Evolutionary conservation across 176 grass and related monocot species (phyloP), one percentile per base, ranked within the genome.

Genomic region (Hordeum marinum): DNA sequence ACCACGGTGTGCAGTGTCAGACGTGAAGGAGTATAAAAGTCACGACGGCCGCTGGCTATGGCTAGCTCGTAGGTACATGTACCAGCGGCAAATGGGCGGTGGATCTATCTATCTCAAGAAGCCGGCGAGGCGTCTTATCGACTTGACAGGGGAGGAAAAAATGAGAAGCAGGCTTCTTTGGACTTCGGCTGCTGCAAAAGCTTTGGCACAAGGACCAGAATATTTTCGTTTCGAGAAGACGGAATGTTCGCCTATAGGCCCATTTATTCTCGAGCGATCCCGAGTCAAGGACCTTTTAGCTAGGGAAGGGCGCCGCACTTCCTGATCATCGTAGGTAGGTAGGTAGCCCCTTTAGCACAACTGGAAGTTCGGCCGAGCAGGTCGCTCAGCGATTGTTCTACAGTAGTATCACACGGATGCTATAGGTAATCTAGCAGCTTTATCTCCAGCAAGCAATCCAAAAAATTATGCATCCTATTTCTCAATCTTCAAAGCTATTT

Each of bases 231-330:
- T 74, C 71, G 45, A 74, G 40, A 73, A 23, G 14, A 48, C 17
- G 14, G 68, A 43, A 81, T 81, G 82, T 84, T 88, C 68, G 77
- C 77, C 77, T 36, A 8, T 39, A 42, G 12, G 55, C 14, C 20
- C 12, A 48, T 71, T 83, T 70, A 83, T 88, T 78, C 80, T 61
- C 35, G 1, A 4, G 12, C n/a, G 65, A 20, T 29, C 31, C 2
- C 35, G 37, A 13, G 68, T 42, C 36, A 7, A 46, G 12, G 41
- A 15, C 12, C 14, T 9, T 73, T 17, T 27, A 29, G 48, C 24
- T 7, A 8, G 24, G 25, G 24, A 73, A 48, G 70, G 50, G n/a
- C 7, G 71, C 71, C 71, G 71, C 42, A 74, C 24, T 74, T 48
- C 31, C 42, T 24, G 71, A 74, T 45, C 13, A 74, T 3, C 40